Base-by-base conservation (phyloP, 768 basidiomycete species). In the Kwoniella newhampshirensis region DNA sequence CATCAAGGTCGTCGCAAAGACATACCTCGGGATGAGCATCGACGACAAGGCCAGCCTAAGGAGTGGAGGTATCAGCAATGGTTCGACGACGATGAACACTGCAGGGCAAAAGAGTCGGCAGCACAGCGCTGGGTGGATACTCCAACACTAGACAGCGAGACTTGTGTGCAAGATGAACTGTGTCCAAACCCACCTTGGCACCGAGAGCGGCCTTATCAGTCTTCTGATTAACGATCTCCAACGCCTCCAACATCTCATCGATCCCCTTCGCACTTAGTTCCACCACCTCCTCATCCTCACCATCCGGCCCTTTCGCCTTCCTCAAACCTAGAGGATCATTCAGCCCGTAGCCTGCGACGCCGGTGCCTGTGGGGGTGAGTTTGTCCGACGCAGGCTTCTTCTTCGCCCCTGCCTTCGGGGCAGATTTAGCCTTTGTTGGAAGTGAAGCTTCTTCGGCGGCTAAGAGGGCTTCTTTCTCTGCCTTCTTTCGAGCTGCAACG, bases 151-250 rank as follows among this genome's bases (percentile, higher is more conserved):
- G n/a, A n/a, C n/a, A n/a, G n/a, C n/a, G n/a, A n/a, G n/a, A n/a
- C n/a, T n/a, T n/a, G n/a, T n/a, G n/a, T n/a, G n/a, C n/a, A n/a
- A n/a, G n/a, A n/a, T n/a, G n/a, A n/a, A n/a, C n/a, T n/a, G n/a
- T n/a, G n/a, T n/a, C n/a, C n/a, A 32, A 26, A 57, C 65, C 17
- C 54, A 71, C 68, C 62, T 88, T 87, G 57, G 85, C 84, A 0
- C 92, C 91, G 30, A 93, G 80, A 64, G 88, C 89, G 1, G 89
- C 89, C 78, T 94, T 94, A 76, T 94, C 92, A 83, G 84, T 86
- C 81, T 91, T 92, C 2, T 89, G 88, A 44, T 85, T 93, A 25
- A 94, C 90, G 3, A 91, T 82, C 56, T 90, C 88, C 60, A 96
- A 75, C 52, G 94, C 81, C 77, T 97, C 92, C 48, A 97, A 74